A percentile compares a stretch with the other conserved stretches of the same genome.
These are phyloP conservation scores for Monosporozyma solicola DNA, from an alignment of 805 yeast genomes.

Conservation along the genomic window DNA sequence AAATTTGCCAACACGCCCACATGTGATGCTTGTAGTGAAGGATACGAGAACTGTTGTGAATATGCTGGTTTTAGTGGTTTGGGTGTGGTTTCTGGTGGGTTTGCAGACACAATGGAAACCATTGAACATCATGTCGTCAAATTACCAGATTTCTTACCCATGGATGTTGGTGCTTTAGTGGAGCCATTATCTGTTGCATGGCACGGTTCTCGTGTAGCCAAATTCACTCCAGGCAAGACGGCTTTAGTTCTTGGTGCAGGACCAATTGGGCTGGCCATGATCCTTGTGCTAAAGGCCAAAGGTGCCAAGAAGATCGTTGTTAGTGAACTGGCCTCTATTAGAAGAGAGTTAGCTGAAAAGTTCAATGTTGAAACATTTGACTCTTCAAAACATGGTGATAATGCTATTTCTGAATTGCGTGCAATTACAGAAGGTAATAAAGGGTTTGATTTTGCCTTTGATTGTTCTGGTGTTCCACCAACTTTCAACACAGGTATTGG, in stretches of 20 bases:
- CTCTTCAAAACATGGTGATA: slow-evolving; percentile 34
- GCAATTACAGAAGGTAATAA: slow-evolving; percentile 35
- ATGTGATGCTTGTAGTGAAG: slow-evolving; percentile 36
- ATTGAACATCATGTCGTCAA: slow-evolving; percentile 33
- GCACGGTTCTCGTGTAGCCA: slow-evolving; percentile 47
- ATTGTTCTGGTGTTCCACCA: slow-evolving; percentile 43
- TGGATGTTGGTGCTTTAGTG: slow-evolving; percentile 47
- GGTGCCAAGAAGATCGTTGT: slow-evolving; percentile 43
- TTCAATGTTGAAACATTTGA: slow-evolving; percentile 43
- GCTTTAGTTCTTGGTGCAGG: slow-evolving; percentile 53
- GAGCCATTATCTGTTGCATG: slow-evolving; percentile 50
- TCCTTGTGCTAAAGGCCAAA: slow-evolving; percentile 44
- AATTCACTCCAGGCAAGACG: slow-evolving; percentile 36
- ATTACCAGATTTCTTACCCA: slow-evolving; percentile 37
- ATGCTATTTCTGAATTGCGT: slow-evolving; percentile 31
- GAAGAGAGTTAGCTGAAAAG: slow-evolving; percentile 41
- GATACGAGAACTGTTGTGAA: slow-evolving; percentile 45
- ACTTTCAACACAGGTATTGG: slow-evolving; percentile 45
- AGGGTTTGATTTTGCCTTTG: slow-evolving; percentile 45
- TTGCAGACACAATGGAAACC: slow-evolving; percentile 41
- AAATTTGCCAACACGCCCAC: slow-evolving; percentile 12
- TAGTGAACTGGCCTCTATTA: slow-evolving; percentile 40
- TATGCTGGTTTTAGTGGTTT: slow-evolving; percentile 43
- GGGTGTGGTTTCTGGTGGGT: slow-evolving; percentile 49
- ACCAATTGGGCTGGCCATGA: slow-evolving; percentile 52